A percentile compares a stretch with the other conserved stretches of the same genome.
These are phyloP conservation scores for Ophiostoma triangulosporum DNA, from an alignment of 2,329 filamentous ascomycete genomes.

Conservation along the genomic window DNA sequence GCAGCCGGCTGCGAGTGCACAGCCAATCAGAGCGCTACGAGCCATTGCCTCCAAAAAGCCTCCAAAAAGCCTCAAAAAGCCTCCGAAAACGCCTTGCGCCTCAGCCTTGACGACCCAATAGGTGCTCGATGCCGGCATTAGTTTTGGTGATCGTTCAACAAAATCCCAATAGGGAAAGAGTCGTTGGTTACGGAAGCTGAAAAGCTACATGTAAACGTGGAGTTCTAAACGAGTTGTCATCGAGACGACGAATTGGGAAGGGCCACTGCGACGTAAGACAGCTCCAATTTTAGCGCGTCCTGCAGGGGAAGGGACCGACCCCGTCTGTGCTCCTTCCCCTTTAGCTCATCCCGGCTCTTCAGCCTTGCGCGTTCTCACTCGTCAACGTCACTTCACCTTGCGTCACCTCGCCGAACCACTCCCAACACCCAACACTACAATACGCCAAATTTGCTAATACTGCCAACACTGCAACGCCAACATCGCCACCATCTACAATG, in stretches of 20 bases:
- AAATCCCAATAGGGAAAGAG: too few relatives aligned
- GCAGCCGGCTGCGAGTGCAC: neutral
- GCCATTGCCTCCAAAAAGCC: conserved; percentile 4
- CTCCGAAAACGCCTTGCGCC: conserved; percentile 6
- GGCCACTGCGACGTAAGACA: neutral
- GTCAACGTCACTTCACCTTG: neutral
- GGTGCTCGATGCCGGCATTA: neutral
- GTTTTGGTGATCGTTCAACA: neutral
- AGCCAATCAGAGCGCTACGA: conserved; percentile 5
- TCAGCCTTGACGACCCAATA: conserved; percentile 1
- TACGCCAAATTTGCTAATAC: too few relatives aligned
- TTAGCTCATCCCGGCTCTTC: neutral
- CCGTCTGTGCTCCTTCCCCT: neutral
- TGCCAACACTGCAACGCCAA: neutral
- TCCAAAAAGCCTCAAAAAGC: too few relatives aligned
- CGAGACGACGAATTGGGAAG: neutral
- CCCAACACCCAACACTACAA: neutral
- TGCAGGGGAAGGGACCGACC: neutral
- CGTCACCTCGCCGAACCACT: neutral
- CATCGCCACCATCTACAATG: neutral
- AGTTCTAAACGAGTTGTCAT: neutral
- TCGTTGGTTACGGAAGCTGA: too few relatives aligned
- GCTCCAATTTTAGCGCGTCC: neutral
- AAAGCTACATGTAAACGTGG: too few relatives aligned
- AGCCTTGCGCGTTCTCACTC: neutral